These are phyloP conservation scores for Backusella morwellensis DNA, from an alignment of 192 early-diverging fungal species.

Conservation along the genomic window DNA sequence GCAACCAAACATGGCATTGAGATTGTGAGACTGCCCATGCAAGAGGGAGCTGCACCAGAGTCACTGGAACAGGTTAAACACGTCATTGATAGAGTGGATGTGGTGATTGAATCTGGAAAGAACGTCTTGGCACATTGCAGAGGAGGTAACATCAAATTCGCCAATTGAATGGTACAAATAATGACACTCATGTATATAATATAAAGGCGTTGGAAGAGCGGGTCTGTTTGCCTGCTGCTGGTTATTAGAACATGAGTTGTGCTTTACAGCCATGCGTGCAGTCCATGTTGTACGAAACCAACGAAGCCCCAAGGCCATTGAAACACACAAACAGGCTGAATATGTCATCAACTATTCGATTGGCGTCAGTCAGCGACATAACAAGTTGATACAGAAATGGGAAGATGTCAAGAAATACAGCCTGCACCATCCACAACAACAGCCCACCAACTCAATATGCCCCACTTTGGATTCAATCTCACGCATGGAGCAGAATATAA, in stretches of 20 bases:
- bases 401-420: not conserved
- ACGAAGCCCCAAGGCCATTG: constrained; percentile 68
- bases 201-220: constrained; percentile 67
- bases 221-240: constrained; percentile 78
- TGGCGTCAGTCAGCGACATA: not conserved
- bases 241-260: constrained; percentile 55
- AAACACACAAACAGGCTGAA: constrained; percentile 65
- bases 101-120: constrained; percentile 42
- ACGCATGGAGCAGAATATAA: not conserved
- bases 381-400: not conserved
- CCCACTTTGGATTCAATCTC: not conserved
- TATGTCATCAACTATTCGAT: constrained; percentile 46
- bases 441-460: not conserved
- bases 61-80: constrained; percentile 54
- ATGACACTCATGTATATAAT: not conserved
- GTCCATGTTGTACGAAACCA: constrained; percentile 58
- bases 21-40: constrained; percentile 66
- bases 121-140: constrained; percentile 71
- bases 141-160: constrained; percentile 39
- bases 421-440: not conserved
- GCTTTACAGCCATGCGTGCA: constrained; percentile 45
- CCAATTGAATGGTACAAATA: not conserved
- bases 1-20: constrained; percentile 54
- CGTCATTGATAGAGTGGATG: constrained; percentile 50
- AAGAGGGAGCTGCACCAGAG: constrained; percentile 64